A percentile compares a stretch with the other conserved stretches of the same genome.
These are phyloP conservation scores for Panicum miliaceum DNA, from an alignment of 176 grass and related monocot genomes.

Conservation along the genomic window DNA sequence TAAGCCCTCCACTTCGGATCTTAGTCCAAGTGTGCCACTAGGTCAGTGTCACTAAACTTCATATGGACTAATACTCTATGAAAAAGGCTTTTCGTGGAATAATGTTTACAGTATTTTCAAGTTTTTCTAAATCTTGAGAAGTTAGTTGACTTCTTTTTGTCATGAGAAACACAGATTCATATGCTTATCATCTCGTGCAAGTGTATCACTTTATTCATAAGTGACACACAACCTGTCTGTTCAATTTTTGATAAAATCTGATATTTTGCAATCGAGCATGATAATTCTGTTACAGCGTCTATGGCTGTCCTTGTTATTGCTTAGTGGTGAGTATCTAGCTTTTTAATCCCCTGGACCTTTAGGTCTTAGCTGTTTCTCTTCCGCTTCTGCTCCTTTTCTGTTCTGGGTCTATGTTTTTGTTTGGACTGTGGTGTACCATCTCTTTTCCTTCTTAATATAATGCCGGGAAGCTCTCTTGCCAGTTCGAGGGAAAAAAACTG, in stretches of 20 bases:
- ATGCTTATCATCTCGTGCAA: not conserved
- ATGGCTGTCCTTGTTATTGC: no score
- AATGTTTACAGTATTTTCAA: not conserved
- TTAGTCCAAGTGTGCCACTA: not conserved
- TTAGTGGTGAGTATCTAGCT: no score
- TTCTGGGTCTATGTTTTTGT: no score
- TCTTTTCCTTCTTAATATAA: no score
- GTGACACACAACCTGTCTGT: not conserved
- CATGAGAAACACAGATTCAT: not conserved
- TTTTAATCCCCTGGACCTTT: no score
- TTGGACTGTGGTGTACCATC: no score
- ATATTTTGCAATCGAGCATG: not conserved
- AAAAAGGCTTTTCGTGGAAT: not conserved
- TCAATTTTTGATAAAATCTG: constrained; percentile 4
- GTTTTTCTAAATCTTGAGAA: not conserved
- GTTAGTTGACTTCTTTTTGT: not conserved
- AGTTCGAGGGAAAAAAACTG: no score
- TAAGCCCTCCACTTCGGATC: not conserved
- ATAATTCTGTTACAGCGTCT: not conserved
- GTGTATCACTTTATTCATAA: not conserved
- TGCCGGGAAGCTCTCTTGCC: no score
- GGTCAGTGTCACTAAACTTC: not conserved
- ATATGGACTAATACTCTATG: not conserved
- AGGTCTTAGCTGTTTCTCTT: no score
- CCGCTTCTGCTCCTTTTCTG: no score